A percentile compares a stretch with the other conserved stretches of the same genome.
Conservation (phyloP, 2,329 filamentous ascomycete species). For the Aspergillus neoniger region DNA sequence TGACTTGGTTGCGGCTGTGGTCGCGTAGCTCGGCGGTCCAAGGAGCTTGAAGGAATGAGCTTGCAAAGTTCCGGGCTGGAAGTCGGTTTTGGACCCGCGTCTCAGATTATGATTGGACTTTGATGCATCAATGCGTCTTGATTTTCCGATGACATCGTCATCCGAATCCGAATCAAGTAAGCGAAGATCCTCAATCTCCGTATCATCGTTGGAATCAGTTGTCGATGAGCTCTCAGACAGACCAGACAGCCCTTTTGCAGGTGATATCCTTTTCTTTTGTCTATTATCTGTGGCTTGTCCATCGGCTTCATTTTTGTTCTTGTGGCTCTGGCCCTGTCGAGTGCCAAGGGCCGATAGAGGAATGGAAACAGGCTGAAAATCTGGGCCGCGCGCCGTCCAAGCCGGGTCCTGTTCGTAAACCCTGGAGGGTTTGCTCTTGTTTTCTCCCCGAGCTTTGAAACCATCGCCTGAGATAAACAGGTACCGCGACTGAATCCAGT, state of each 20-base stretch:
- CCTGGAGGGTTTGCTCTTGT: not conserved
- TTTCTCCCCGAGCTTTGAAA: not conserved
- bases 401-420: slow-evolving; percentile 42
- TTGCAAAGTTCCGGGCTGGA: slow-evolving; percentile 68
- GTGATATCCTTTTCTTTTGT: not conserved
- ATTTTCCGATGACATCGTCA: not conserved
- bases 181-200: slow-evolving; percentile 49
- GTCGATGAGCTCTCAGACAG: not conserved
- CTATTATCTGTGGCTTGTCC: not conserved
- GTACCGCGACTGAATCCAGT: slow-evolving; percentile 91
- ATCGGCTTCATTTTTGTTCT: not conserved
- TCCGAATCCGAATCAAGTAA: slow-evolving; percentile 44
- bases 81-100: slow-evolving; percentile 54
- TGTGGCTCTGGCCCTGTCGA: slow-evolving; percentile 35
- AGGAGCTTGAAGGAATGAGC: slow-evolving; percentile 64
- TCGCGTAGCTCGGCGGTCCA: slow-evolving; percentile 66
- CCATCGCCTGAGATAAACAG: slow-evolving; percentile 62
- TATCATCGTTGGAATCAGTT: slow-evolving; percentile 53
- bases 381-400: slow-evolving; percentile 45
- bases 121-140: not conserved
- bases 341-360: slow-evolving; percentile 55
- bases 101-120: not conserved
- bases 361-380: slow-evolving; percentile 46
- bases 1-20: slow-evolving; percentile 59
- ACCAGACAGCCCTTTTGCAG: not conserved